Evolutionary conservation across 164 flowering plant genomes (phyloP), one percentile per base, ranked within the genome.

Genomic region (Berberis vulgaris): DNA sequence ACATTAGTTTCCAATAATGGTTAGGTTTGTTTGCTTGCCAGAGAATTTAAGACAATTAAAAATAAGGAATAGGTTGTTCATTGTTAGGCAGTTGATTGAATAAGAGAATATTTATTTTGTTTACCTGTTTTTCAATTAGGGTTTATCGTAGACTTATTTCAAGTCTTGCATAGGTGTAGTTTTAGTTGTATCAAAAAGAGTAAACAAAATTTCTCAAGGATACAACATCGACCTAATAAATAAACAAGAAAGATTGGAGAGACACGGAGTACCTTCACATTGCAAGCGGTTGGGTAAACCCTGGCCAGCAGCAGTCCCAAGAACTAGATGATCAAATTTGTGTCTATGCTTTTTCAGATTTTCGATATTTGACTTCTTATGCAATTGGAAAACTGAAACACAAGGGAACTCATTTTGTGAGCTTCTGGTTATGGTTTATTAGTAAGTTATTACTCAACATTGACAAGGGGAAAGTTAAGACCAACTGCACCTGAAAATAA

Each of bases 281-380:
- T 90, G 98, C 77, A 93, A 74, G 43, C 96, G 97, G 72, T 86
- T 73, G 1, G 57, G 81, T 72, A 85, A 76, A 49, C 97, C 95
- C 67, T 82, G 84, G 12, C 98, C 98, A 68, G 98, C 86, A 70
- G 92, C 89, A 60, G 87, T 90, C 42, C 97, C 98, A 38, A 85
- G 76, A 70, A 90, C 81, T 61, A 93, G 75, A 79, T 84, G 97
- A 73, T 88, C 89, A 60, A 77, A 81, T 65, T 93, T 92, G 43
- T 66, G 73, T 55, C 40, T 61, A 3, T n/a, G 78, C 12, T 74
- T 78, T 52, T 65, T 66, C 1, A 49, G 55, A 62, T 74, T 67
- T 45, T 71, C 68, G 38, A 65, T 56, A 45, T 41, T 62, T 50
- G 81, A 57, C 49, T 63, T 64, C 26, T 68, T 79, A 61, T 78